Conservation (phyloP, 1,284 basidiomycete species). For the Moesziomyces sp. region DNA sequence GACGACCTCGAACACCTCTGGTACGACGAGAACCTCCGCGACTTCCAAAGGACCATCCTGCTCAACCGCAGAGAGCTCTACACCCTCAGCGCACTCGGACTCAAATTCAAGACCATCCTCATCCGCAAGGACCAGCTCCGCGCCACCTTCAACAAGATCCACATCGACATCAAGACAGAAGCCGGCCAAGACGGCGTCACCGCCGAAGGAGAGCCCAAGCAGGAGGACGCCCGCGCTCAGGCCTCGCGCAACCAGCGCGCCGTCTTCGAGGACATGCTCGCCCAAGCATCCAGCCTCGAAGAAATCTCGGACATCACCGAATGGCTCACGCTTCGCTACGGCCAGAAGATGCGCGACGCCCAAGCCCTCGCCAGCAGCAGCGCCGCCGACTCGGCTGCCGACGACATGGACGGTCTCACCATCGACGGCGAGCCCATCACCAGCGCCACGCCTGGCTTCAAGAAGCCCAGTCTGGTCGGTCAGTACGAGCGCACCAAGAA, state of each 20-base stretch:
- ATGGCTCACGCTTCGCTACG: slow-evolving; percentile 87
- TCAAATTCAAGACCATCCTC: slow-evolving; percentile 64
- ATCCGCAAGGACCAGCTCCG: slow-evolving; percentile 60
- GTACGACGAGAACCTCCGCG: slow-evolving; percentile 33
- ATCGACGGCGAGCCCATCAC: slow-evolving; percentile 38
- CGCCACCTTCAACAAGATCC: slow-evolving; percentile 53
- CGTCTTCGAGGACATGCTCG: slow-evolving; percentile 62
- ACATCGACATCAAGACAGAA: slow-evolving; percentile 73
- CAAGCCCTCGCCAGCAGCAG: slow-evolving; percentile 74
- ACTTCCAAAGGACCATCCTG: slow-evolving; percentile 49
- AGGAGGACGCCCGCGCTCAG: slow-evolving; percentile 9
- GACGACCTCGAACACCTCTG: slow-evolving; percentile 84
- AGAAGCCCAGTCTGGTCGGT: slow-evolving; percentile 85
- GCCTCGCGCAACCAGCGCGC: slow-evolving; percentile 19
- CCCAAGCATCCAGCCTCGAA: slow-evolving; percentile 75
- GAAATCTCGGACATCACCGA: slow-evolving; percentile 90
- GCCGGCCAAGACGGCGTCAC: slow-evolving; percentile 79
- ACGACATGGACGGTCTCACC: slow-evolving; percentile 67
- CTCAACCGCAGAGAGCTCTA: slow-evolving; percentile 61
- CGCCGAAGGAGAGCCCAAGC: slow-evolving; percentile 2
- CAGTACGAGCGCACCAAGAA: slow-evolving; percentile 86
- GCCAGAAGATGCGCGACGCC: slow-evolving; percentile 66
- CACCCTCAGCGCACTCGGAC: slow-evolving; percentile 77
- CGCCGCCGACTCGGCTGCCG: slow-evolving; percentile 75
- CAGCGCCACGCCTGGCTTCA: slow-evolving; percentile 71